Evolutionary conservation across 768 basidiomycete species (phyloP).

Genomic region (Mycena sanguinolenta): DNA sequence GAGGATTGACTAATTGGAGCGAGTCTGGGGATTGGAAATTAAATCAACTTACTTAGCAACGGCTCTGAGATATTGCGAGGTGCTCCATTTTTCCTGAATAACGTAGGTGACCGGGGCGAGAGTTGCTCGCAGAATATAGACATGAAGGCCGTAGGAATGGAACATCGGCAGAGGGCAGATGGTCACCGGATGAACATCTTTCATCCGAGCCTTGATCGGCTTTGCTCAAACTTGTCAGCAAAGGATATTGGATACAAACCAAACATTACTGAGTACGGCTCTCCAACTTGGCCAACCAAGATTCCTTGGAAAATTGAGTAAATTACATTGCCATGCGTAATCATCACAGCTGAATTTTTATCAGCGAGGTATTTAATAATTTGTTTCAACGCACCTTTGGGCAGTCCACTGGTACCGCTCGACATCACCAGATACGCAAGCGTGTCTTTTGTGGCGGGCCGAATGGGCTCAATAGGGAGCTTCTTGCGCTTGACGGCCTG

Average conservation of each 20-base stretch:
- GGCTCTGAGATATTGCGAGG: constrained; percentile 60
- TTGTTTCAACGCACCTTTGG: constrained; percentile 66
- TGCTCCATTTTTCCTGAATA: constrained; percentile 72
- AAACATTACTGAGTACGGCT: constrained; percentile 57
- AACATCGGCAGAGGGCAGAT: constrained; percentile 74
- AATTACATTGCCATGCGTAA: constrained; percentile 75
- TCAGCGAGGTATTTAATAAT: neutral
- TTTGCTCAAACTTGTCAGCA: neutral
- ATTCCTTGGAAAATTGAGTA: constrained; percentile 56
- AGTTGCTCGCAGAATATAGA: constrained; percentile 62
- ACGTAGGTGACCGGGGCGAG: constrained; percentile 62
- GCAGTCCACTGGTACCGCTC: constrained; percentile 82
- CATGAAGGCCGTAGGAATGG: constrained; percentile 74
- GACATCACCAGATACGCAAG: constrained; percentile 82
- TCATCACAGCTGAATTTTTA: constrained; percentile 69
- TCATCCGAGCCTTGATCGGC: neutral
- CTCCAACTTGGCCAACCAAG: constrained; percentile 45
- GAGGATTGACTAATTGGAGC: neutral
- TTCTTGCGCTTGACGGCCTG: constrained; percentile 51
- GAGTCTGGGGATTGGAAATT: neutral
- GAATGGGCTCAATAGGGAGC: constrained; percentile 57
- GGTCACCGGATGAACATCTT: constrained; percentile 57
- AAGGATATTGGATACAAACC: neutral
- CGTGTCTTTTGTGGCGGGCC: constrained; percentile 63
- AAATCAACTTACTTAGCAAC: constrained; percentile 70